Conservation (phyloP, 2,329 filamentous ascomycete genomes). For the Hypoxylon sp. region DNA sequence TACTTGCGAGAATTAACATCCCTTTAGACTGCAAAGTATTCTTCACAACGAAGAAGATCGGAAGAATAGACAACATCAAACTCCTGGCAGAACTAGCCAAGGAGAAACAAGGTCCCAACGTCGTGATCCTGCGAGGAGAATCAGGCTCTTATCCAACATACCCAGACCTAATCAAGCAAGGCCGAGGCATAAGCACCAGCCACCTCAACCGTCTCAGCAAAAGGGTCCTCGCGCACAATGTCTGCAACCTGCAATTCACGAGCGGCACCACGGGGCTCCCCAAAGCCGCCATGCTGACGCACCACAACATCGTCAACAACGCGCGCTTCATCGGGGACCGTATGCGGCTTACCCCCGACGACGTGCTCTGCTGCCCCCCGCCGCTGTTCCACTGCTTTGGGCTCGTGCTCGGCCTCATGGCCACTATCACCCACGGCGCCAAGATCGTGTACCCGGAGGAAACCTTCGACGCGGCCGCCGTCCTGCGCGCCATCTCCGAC, state of each 20-base stretch:
- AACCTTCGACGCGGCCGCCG: slow-evolving; percentile 76
- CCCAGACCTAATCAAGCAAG: slow-evolving; percentile 66
- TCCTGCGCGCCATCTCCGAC: slow-evolving; percentile 74
- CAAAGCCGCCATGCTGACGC: slow-evolving; percentile 81
- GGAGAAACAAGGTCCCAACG: slow-evolving; percentile 61
- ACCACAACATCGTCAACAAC: slow-evolving; percentile 75
- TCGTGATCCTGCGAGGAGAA: slow-evolving; percentile 72
- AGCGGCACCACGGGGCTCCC: slow-evolving; percentile 80
- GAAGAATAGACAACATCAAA: slow-evolving; percentile 71
- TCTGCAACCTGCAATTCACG: slow-evolving; percentile 82
- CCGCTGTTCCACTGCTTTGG: slow-evolving; percentile 91
- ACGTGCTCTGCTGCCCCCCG: slow-evolving; percentile 83
- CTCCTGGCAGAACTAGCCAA: slow-evolving; percentile 68
- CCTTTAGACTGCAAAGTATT: slow-evolving; percentile 76
- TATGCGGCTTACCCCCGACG: slow-evolving; percentile 75
- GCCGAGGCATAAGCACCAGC: slow-evolving; percentile 62
- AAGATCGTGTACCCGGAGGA: slow-evolving; percentile 83
- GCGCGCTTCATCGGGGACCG: slow-evolving; percentile 79
- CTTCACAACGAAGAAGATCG: slow-evolving; percentile 79
- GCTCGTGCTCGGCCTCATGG: slow-evolving; percentile 80
- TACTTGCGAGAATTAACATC: slow-evolving; percentile 1
- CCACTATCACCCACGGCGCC: slow-evolving; percentile 78
- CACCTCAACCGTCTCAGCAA: slow-evolving; percentile 66
- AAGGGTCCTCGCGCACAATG: slow-evolving; percentile 72
- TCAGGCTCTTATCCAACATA: slow-evolving; percentile 71